Conservation (phyloP, 306 rosid species). For the Prunus mira region DNA sequence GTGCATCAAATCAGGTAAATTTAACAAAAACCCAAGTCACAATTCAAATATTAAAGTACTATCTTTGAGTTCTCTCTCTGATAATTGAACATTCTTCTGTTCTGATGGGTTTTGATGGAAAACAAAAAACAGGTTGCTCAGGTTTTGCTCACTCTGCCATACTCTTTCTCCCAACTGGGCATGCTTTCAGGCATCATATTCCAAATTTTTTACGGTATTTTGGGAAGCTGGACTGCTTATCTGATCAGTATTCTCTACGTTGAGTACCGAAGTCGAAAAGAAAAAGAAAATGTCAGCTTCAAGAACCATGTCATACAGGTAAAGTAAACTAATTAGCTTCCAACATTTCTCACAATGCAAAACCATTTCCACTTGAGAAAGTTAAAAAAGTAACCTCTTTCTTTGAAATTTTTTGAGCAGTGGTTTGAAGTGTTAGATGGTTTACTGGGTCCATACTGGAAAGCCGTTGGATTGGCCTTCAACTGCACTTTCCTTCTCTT, state of each 20-base stretch:
- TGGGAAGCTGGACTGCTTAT: constrained; percentile 98
- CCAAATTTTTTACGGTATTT: constrained; percentile 79
- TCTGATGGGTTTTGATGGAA: constrained; percentile 1
- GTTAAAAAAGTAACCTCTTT: neutral
- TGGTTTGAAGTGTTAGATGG: constrained; percentile 98
- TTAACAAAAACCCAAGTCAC: constrained; percentile 4
- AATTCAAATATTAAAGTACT: neutral
- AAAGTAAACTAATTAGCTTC: neutral
- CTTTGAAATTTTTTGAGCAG: constrained; percentile 28
- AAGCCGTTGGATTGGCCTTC: constrained; percentile 84
- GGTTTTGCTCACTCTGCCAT: constrained; percentile 85
- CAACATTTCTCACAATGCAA: neutral
- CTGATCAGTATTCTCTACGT: constrained; percentile 83
- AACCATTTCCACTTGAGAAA: neutral
- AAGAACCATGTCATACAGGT: constrained; percentile 99
- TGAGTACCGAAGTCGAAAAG: constrained; percentile 79
- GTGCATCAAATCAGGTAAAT: constrained; percentile 89
- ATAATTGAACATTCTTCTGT: neutral
- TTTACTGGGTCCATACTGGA: constrained; percentile 88
- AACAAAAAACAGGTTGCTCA: constrained; percentile 74
- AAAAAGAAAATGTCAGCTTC: constrained; percentile 88
- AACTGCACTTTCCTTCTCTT: constrained; percentile 90
- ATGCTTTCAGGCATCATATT: constrained; percentile 75
- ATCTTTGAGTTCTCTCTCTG: neutral
- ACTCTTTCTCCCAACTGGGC: constrained; percentile 87